Percentiles rank a stretch among this genome's conserved stretches.
These are phyloP conservation scores for Leptosphaerulina australis DNA, from an alignment of 2,329 filamentous ascomycete species.

Conservation along the genomic window DNA sequence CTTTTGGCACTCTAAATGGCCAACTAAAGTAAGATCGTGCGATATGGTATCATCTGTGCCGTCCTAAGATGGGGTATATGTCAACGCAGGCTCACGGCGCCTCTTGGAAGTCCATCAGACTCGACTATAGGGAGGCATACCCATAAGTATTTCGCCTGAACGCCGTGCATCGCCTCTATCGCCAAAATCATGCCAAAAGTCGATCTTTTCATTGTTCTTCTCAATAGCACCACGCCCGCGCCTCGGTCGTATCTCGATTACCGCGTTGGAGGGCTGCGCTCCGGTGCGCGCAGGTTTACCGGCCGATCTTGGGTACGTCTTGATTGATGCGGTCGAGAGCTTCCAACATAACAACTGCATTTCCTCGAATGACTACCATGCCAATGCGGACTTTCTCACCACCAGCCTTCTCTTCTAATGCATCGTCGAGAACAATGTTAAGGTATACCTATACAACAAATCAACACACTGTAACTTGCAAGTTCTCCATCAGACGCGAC, in stretches of 20 bases:
- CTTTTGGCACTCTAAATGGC: conserved; percentile 13
- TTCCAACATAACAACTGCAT: conserved; percentile 98
- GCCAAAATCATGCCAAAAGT: conserved; percentile 10
- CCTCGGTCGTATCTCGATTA: conserved; percentile 4
- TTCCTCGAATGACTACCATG: conserved; percentile 96
- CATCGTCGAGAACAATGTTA: conserved; percentile 97
- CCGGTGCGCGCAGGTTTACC: conserved; percentile 19
- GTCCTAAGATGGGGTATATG: conserved; percentile 27
- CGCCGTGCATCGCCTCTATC: conserved; percentile 24
- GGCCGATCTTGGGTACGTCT: conserved; percentile 42
- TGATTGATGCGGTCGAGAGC: conserved; percentile 48
- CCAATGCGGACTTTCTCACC: conserved; percentile 89
- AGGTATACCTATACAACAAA: conserved; percentile 76
- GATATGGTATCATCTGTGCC: conserved; percentile 35
- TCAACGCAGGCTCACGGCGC: conserved; percentile 26
- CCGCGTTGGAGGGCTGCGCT: neutral
- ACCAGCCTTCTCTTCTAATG: conserved; percentile 89
- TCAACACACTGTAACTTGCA: neutral
- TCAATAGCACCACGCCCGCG: neutral
- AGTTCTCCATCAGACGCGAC: neutral
- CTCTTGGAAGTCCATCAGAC: conserved; percentile 7
- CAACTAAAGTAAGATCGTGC: conserved; percentile 12
- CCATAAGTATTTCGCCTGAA: conserved; percentile 27
- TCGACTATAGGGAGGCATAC: conserved; percentile 27
- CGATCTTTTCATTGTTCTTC: neutral